These are phyloP conservation scores for Pyrenula aspistea DNA, from an alignment of 495 filamentous ascomycete genomes.

Conservation along the genomic window DNA sequence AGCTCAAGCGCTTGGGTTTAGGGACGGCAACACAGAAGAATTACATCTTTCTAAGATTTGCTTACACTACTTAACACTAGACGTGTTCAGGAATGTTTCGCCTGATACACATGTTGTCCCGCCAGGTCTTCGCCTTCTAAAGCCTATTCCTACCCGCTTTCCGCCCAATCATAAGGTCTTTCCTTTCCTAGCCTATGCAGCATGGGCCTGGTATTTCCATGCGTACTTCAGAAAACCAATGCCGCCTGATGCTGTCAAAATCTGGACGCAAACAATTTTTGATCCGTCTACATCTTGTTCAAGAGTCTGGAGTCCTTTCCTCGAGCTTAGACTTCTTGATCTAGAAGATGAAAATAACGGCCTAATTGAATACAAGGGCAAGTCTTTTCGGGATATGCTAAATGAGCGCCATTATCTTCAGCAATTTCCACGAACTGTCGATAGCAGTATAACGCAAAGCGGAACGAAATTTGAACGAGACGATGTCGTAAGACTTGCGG, in stretches of 20 bases:
- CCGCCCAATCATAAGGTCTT: not conserved
- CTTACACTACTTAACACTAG: constrained; percentile 6
- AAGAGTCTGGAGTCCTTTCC: constrained; percentile 3
- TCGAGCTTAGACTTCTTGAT: not conserved
- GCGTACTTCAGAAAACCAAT: constrained; percentile 1
- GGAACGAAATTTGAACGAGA: not conserved
- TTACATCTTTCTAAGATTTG: constrained; percentile 4
- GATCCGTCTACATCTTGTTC: constrained; percentile 5
- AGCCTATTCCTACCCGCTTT: not conserved
- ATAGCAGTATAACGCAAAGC: not conserved
- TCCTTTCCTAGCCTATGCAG: constrained; percentile 9
- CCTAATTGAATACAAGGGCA: not conserved
- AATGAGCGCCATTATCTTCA: not conserved
- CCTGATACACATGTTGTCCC: not conserved
- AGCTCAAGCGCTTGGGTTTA: constrained; percentile 1
- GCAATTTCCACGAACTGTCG: not conserved
- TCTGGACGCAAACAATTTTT: constrained; percentile 4
- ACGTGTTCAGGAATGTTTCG: constrained; percentile 3
- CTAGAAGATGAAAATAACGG: not conserved
- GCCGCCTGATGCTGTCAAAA: constrained; percentile 3
- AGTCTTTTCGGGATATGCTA: not conserved
- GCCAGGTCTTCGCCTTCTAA: not conserved
- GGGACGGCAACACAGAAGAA: constrained; percentile 2
- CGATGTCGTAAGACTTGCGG: not conserved
- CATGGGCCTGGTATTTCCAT: constrained; percentile 4